Percentiles rank a stretch among this genome's conserved stretches.
Conservation (phyloP, 176 grass and related monocot species). For the Canna indica region DNA sequence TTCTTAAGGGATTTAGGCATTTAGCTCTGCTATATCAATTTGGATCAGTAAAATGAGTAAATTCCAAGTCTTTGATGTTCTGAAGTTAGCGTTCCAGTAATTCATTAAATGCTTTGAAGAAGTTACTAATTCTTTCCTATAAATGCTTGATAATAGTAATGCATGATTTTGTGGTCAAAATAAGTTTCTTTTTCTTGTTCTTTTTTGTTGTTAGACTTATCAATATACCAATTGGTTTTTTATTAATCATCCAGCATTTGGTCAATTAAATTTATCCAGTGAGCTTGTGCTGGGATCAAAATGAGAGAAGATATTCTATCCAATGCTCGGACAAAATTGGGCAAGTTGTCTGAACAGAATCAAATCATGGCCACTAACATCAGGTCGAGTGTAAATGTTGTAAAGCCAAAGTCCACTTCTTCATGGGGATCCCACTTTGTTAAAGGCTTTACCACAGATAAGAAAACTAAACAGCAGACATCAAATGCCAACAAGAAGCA, state of each 20-base stretch:
- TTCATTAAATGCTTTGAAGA: neutral
- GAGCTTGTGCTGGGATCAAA: constrained; percentile 13
- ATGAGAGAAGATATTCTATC: constrained; percentile 98
- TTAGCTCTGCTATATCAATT: neutral
- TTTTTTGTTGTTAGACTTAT: neutral
- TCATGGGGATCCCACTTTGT: constrained; percentile 99
- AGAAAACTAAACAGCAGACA: constrained; percentile 67
- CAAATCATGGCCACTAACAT: constrained; percentile 33
- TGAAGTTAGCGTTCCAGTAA: neutral
- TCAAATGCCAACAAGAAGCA: constrained; percentile 61
- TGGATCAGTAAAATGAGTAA: neutral
- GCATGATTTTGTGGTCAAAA: neutral
- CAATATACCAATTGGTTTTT: constrained; percentile 1
- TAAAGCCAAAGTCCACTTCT: constrained; percentile 75
- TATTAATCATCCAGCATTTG: neutral
- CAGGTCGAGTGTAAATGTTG: constrained; percentile 40
- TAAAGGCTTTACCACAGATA: constrained; percentile 80
- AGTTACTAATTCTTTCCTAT: neutral
- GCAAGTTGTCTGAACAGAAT: constrained; percentile 35
- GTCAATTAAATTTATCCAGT: constrained; percentile 18
- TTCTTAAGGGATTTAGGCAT: neutral
- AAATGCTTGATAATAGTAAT: neutral
- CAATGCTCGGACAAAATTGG: constrained; percentile 77
- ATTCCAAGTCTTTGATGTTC: neutral
- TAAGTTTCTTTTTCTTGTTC: neutral